A percentile compares a stretch with the other conserved stretches of the same genome.
Evolutionary conservation across 768 basidiomycete species (phyloP).

Genomic region (Kwoniella sp.): DNA sequence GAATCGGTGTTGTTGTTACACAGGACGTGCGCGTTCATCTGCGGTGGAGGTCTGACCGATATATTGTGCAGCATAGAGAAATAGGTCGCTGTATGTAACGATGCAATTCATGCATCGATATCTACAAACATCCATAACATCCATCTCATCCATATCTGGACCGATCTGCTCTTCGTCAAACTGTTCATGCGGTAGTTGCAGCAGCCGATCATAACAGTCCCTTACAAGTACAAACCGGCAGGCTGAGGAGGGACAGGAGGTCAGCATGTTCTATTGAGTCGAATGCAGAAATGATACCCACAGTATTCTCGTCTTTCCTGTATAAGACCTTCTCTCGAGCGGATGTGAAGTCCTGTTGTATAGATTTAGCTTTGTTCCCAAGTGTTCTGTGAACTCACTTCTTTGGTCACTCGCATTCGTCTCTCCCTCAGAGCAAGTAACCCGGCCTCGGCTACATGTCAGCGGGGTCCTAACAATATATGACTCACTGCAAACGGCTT

Average conservation of each 20-base stretch:
- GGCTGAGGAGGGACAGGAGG: slow-evolving; percentile 17
- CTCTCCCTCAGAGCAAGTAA: slow-evolving; percentile 89
- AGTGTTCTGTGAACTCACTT: slow-evolving; percentile 74
- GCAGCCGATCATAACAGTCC: neutral
- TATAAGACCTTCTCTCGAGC: slow-evolving; percentile 96
- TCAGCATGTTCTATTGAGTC: slow-evolving; percentile 1
- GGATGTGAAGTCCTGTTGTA: slow-evolving; percentile 86
- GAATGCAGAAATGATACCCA: slow-evolving; percentile 16
- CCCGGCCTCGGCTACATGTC: slow-evolving; percentile 80
- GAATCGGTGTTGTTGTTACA: neutral
- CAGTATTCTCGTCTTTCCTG: slow-evolving; percentile 93
- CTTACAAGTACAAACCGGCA: slow-evolving; percentile 25
- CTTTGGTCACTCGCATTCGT: slow-evolving; percentile 60
- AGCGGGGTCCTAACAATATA: neutral
- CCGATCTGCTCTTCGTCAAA: neutral
- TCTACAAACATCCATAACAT: neutral
- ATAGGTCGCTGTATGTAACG: neutral
- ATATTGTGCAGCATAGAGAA: neutral
- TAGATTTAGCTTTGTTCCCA: slow-evolving; percentile 60
- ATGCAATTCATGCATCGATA: neutral
- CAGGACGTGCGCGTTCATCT: neutral
- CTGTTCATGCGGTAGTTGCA: neutral
- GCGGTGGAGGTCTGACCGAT: slow-evolving; percentile 1
- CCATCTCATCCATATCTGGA: too few relatives aligned
- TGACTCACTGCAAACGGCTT: slow-evolving; percentile 75